Percentiles rank a stretch among this genome's conserved stretches.
phyloP scores from a whole-genome alignment of 345 rosid genomes.

The Gossypium rotundifolium region DNA sequence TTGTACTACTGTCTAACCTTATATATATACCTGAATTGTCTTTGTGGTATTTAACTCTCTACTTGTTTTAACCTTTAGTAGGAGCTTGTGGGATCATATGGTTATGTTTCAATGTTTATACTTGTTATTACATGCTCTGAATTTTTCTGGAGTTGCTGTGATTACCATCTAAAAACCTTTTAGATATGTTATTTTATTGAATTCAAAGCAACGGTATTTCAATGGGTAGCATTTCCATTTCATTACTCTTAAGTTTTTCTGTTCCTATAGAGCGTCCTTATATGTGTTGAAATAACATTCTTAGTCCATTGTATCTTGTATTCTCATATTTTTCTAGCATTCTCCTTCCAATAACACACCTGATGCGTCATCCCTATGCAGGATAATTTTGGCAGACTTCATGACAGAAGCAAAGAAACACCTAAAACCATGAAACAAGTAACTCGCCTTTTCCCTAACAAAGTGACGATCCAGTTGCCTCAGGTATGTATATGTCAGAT shows the following conservation, averaged over 20 bases:
- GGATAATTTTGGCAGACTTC: conserved; percentile 86
- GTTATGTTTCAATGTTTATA: neutral
- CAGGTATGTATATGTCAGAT: conserved; percentile 45
- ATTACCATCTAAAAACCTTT: neutral
- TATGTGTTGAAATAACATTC: neutral
- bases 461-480: conserved; percentile 88
- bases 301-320: neutral
- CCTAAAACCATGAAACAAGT: conserved; percentile 88
- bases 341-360: neutral
- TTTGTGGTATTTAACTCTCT: neutral
- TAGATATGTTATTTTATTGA: neutral
- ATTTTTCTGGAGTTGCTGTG: neutral
- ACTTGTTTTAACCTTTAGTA: neutral
- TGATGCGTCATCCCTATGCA: conserved; percentile 25
- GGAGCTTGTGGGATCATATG: neutral
- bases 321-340: neutral
- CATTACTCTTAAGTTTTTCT: neutral
- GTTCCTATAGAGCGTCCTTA: neutral
- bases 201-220: no score
- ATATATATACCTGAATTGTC: neutral
- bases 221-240: neutral
- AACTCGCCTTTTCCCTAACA: conserved; percentile 83
- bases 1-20: neutral
- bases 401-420: conserved; percentile 82
- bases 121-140: neutral